phyloP scores from a whole-genome alignment of 1,139 yeast genomes.

The Debaryomyces sp. region DNA sequence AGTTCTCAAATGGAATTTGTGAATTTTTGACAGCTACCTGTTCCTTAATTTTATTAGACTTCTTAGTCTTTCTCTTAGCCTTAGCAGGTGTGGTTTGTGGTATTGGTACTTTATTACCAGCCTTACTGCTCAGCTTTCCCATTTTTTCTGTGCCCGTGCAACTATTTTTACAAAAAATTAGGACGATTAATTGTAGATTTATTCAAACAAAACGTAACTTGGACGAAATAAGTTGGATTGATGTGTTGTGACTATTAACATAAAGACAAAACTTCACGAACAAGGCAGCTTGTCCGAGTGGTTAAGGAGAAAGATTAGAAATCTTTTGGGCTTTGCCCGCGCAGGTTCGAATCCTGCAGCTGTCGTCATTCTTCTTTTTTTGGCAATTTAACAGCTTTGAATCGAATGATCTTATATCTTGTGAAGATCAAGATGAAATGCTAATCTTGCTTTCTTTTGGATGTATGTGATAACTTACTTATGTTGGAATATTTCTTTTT shows the following conservation, averaged over 20 bases:
- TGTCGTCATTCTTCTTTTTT: constrained; percentile 39
- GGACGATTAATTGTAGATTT: not conserved
- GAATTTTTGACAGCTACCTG: constrained; percentile 7
- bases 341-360: constrained; percentile 64
- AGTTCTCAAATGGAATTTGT: constrained; percentile 24
- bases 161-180: not conserved
- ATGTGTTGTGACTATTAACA: not conserved
- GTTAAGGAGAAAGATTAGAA: constrained; percentile 61
- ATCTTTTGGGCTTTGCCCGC: constrained; percentile 63
- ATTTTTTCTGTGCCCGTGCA: not conserved
- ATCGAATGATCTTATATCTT: no score
- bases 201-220: not conserved
- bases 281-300: constrained; percentile 58
- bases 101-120: not conserved
- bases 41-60: not conserved
- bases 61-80: constrained; percentile 1
- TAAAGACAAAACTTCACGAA: not conserved
- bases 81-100: not conserved
- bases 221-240: not conserved
- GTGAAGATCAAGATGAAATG: no score
- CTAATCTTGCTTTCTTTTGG: no score
- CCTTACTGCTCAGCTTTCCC: constrained; percentile 3
- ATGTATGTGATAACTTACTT: no score
- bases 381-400: no score
- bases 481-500: no score